Conservation (phyloP, 2,329 filamentous ascomycete genomes). For the Monilinia vaccinii-corymbosi region DNA sequence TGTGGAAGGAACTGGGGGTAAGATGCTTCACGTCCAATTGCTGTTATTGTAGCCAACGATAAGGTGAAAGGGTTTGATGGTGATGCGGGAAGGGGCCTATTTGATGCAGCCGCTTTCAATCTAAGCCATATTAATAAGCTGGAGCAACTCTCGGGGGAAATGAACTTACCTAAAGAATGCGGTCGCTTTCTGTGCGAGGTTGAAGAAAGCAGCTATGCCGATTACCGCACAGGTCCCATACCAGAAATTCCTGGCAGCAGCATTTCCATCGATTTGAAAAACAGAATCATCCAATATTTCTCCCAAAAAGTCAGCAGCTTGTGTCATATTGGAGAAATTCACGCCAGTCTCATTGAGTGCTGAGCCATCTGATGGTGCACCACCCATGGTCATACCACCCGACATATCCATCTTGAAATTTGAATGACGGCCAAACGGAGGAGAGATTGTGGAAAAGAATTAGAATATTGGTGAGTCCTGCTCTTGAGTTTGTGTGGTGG, state of each 20-base stretch:
- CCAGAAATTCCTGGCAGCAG: constrained; percentile 33
- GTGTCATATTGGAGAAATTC: constrained; percentile 32
- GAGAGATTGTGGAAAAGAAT: not conserved
- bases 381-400: constrained; percentile 18
- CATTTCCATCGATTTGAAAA: constrained; percentile 30
- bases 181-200: constrained; percentile 23
- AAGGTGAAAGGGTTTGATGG: constrained; percentile 24
- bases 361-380: constrained; percentile 15
- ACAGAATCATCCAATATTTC: constrained; percentile 31
- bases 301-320: constrained; percentile 30
- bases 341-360: constrained; percentile 29
- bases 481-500: not conserved
- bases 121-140: constrained; percentile 16
- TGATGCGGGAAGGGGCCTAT: constrained; percentile 25
- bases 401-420: constrained; percentile 17
- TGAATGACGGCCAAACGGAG: not conserved
- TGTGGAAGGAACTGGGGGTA: constrained; percentile 29
- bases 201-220: constrained; percentile 27
- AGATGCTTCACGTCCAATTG: constrained; percentile 28
- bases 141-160: not conserved
- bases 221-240: constrained; percentile 32
- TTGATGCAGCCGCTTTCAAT: constrained; percentile 30
- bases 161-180: constrained; percentile 22
- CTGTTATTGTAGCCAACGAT: constrained; percentile 27
- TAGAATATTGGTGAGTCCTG: not conserved